Evolutionary conservation across 1,284 basidiomycete genomes (phyloP).

Genomic region (Trametes hirsuta): DNA sequence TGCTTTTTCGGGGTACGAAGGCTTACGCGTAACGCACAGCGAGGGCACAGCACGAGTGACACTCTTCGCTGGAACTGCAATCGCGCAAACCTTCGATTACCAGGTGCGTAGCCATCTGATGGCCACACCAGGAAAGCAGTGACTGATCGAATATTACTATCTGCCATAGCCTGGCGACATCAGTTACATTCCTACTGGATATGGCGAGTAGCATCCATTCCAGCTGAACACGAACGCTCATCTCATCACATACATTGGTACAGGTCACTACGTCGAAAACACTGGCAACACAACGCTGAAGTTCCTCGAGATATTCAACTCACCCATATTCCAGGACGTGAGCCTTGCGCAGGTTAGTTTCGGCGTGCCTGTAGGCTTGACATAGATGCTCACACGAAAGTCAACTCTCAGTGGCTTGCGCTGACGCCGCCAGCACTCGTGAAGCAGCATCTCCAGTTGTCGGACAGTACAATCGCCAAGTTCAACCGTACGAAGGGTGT

Average conservation of each 20-base stretch:
- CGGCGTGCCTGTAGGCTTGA: neutral
- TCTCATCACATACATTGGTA: neutral
- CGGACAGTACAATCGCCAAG: constrained; percentile 49
- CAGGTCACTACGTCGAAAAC: constrained; percentile 72
- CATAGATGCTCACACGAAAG: neutral
- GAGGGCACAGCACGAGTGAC: constrained; percentile 62
- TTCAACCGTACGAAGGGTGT: constrained; percentile 55
- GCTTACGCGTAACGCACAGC: constrained; percentile 32
- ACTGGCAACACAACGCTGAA: constrained; percentile 64
- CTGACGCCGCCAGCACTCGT: constrained; percentile 62
- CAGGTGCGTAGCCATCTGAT: constrained; percentile 35
- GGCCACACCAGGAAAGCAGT: neutral
- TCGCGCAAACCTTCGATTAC: constrained; percentile 70
- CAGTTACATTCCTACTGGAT: constrained; percentile 59
- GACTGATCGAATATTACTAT: neutral
- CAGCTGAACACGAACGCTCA: neutral
- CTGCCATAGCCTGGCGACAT: constrained; percentile 59
- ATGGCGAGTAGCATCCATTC: constrained; percentile 39
- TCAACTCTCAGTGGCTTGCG: constrained; percentile 55
- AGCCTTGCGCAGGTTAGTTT: constrained; percentile 52
- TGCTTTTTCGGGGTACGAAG: too few species aligned
- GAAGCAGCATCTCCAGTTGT: constrained; percentile 57
- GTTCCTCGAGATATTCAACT: constrained; percentile 69
- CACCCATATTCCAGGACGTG: constrained; percentile 60
- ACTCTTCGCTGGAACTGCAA: constrained; percentile 61